Evolutionary conservation across 164 flowering plant genomes (phyloP), one percentile per base, ranked within the genome.

Genomic region (Annona cherimola): DNA sequence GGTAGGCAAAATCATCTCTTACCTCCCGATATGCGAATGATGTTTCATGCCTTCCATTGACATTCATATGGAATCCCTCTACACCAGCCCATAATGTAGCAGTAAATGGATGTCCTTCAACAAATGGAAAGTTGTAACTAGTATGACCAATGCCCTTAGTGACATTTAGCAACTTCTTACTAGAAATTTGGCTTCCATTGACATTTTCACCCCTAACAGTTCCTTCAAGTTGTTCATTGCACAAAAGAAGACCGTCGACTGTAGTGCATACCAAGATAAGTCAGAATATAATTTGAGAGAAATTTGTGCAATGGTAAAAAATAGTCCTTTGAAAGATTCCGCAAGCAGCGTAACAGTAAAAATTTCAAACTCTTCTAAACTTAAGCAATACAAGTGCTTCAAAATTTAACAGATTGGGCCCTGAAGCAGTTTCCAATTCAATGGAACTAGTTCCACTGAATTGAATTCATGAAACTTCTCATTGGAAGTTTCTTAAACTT

Each of bases 31-130:
- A 90, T 12, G 86, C 82, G 78, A 94, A 90, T 62, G 98, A 92
- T 42, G 98, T 94, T 76, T 88, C 96, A 79, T 90, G 98, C 80
- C 91, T 86, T 78, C 98, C 97, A 81, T 92, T 88, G 5, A 94
- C 96, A 42, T 93, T 88, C 96, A 90, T 86, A 77, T 94, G 97
- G 77, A 94, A 89, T 64, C 97, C 97, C 81, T 92, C 97, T n/a
- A 42, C 57, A 75, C 98, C 98, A 84, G 78, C 87, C 97, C 98
- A 89, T 54, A 94, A 65, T 60, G 97, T 89, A 61, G 97, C 89
- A 74, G 86, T 83, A 80, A 92, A 94, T 20, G 86, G 88, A 76
- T 75, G 87, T 14, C 91, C 93, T 71, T 86, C 92, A 46, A 73
- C 73, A 83, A 89, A 94, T 45, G 97, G 97, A 72, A 92, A 91